These are phyloP conservation scores for Agaricus sinodeliciosus DNA, from an alignment of 768 basidiomycete genomes.

Conservation along the genomic window DNA sequence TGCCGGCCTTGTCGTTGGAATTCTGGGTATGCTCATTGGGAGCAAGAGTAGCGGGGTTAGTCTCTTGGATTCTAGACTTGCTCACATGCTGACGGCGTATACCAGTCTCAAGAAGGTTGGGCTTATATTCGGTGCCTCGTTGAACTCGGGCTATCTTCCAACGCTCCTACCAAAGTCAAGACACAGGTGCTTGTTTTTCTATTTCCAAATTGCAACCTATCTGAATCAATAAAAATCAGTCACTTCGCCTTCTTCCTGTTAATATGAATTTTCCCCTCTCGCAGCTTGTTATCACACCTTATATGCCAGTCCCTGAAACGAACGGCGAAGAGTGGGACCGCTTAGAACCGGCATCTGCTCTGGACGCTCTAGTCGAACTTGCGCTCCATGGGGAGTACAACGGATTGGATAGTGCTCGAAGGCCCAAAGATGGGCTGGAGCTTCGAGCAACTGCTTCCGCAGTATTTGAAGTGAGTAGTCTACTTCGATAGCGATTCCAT, in stretches of 20 bases:
- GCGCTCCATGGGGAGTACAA: slow-evolving; percentile 87
- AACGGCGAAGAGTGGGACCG: slow-evolving; percentile 93
- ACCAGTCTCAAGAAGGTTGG: slow-evolving; percentile 49
- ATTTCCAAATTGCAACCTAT: background rate
- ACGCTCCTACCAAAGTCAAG: slow-evolving; percentile 84
- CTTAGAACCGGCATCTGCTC: slow-evolving; percentile 69
- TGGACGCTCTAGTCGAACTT: slow-evolving; percentile 78
- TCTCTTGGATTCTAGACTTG: slow-evolving; percentile 12
- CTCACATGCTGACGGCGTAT: background rate
- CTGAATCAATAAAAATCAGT: slow-evolving; percentile 21
- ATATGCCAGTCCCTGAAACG: slow-evolving; percentile 74
- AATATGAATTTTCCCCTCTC: slow-evolving; percentile 55
- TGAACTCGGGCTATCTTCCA: slow-evolving; percentile 89
- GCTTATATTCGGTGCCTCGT: slow-evolving; percentile 71
- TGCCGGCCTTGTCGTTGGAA: slow-evolving; percentile 67
- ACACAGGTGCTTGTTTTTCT: slow-evolving; percentile 51
- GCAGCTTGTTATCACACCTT: slow-evolving; percentile 61
- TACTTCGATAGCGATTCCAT: background rate
- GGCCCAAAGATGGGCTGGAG: slow-evolving; percentile 62
- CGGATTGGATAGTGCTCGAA: slow-evolving; percentile 51
- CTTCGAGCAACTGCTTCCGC: slow-evolving; percentile 69
- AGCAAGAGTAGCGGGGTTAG: slow-evolving; percentile 61
- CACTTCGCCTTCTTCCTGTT: slow-evolving; percentile 39
- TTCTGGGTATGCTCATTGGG: slow-evolving; percentile 82
- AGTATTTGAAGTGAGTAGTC: slow-evolving; percentile 68